Evolutionary conservation across 2,329 filamentous ascomycete genomes (phyloP).

Genomic region (Kalmusia sp.): DNA sequence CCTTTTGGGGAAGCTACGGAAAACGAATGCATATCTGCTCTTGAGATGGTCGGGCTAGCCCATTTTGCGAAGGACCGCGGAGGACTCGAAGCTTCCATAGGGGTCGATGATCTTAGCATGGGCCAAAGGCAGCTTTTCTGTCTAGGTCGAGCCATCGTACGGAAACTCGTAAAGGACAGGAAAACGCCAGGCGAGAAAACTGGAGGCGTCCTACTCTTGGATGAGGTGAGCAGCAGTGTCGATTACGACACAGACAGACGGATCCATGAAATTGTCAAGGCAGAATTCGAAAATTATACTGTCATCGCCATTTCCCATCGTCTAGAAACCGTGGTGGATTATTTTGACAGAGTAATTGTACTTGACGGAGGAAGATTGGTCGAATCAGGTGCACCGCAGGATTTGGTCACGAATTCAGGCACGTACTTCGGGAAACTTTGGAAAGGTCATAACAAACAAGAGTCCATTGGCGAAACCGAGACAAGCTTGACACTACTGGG

Average conservation of each 20-base stretch:
- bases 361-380: slow-evolving; percentile 18
- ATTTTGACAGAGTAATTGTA: slow-evolving; percentile 22
- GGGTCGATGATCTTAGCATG: background rate
- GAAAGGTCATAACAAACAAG: too few relatives aligned
- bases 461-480: too few relatives aligned
- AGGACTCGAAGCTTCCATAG: slow-evolving; percentile 41
- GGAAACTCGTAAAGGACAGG: slow-evolving; percentile 36
- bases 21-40: slow-evolving; percentile 47
- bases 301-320: slow-evolving; percentile 20
- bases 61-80: slow-evolving; percentile 38
- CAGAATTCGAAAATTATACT: slow-evolving; percentile 49
- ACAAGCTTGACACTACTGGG: too few relatives aligned
- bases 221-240: slow-evolving; percentile 36
- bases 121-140: slow-evolving; percentile 66
- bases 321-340: slow-evolving; percentile 17
- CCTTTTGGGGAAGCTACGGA: slow-evolving; percentile 48
- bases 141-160: slow-evolving; percentile 64
- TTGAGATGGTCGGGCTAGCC: slow-evolving; percentile 57
- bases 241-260: slow-evolving; percentile 62
- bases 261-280: slow-evolving; percentile 62
- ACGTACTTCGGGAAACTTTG: too few relatives aligned
- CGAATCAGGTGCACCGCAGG: too few relatives aligned
- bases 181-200: too few relatives aligned
- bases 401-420: too few relatives aligned
- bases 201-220: background rate